These are phyloP conservation scores for Lichtheimia hyalospora DNA, from an alignment of 371 early-diverging fungal species.

Conservation along the genomic window DNA sequence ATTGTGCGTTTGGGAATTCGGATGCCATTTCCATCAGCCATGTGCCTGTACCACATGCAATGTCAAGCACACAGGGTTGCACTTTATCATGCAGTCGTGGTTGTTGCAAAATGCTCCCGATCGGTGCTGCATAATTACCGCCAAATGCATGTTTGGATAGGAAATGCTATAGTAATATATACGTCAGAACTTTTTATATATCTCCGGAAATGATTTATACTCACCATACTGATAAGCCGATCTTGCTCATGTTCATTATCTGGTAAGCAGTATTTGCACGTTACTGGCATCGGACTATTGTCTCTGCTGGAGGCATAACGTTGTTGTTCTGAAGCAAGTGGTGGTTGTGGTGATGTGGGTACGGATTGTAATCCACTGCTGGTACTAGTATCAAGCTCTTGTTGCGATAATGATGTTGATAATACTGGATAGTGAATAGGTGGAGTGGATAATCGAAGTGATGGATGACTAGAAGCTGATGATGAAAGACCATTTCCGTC, in stretches of 20 bases:
- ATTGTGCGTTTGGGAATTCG: conserved; percentile 51
- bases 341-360: too few relatives aligned
- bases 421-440: neutral
- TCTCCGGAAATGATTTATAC: conserved; percentile 1
- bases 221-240: conserved; percentile 34
- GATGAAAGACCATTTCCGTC: neutral
- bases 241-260: conserved; percentile 41
- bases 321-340: too few relatives aligned
- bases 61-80: conserved; percentile 33
- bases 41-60: conserved; percentile 46
- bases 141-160: conserved; percentile 35
- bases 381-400: too few relatives aligned
- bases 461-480: neutral
- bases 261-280: conserved; percentile 22
- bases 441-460: neutral
- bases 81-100: neutral
- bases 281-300: too few relatives aligned
- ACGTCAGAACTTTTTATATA: neutral
- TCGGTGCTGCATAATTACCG: conserved; percentile 42
- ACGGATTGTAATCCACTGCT: too few relatives aligned
- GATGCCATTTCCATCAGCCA: conserved; percentile 61
- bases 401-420: too few relatives aligned
- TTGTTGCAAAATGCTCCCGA: conserved; percentile 30
- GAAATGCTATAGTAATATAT: conserved; percentile 37
- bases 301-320: too few relatives aligned